Percentiles rank a stretch among this genome's conserved stretches.
These are phyloP conservation scores for Pichia sp. DNA, from an alignment of 1,139 yeast species.

Conservation along the genomic window DNA sequence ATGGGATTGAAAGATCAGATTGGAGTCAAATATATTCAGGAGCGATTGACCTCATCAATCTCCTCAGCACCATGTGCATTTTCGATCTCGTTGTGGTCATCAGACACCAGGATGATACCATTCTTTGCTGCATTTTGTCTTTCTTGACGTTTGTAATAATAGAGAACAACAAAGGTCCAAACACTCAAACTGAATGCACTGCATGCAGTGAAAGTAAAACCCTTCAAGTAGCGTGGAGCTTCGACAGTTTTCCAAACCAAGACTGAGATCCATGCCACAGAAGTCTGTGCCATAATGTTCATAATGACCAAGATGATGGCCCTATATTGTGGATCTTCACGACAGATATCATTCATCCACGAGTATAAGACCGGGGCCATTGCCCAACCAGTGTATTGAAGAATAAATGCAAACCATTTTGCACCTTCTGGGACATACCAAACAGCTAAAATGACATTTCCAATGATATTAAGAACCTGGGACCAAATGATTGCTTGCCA, in stretches of 20 bases:
- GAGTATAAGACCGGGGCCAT: conserved; percentile 41
- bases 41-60: neutral
- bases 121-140: conserved; percentile 45
- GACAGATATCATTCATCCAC: conserved; percentile 45
- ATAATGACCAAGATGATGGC: conserved; percentile 43
- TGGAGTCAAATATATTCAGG: neutral
- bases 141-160: conserved; percentile 58
- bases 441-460: conserved; percentile 41
- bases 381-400: conserved; percentile 48
- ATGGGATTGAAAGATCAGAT: too few relatives aligned
- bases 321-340: conserved; percentile 43
- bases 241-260: conserved; percentile 50
- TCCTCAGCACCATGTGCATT: neutral
- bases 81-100: neutral
- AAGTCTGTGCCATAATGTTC: conserved; percentile 43
- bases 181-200: conserved; percentile 29
- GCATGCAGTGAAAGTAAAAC: conserved; percentile 37
- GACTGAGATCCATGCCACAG: conserved; percentile 41
- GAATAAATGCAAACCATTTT: conserved; percentile 48
- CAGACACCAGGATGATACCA: conserved; percentile 46
- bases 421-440: conserved; percentile 47
- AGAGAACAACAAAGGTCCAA: conserved; percentile 38
- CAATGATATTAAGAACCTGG: conserved; percentile 36
- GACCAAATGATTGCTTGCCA: conserved; percentile 45
- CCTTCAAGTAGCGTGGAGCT: conserved; percentile 48